phyloP scores from a whole-genome alignment of 169 alveolate species.

The Plasmodium adleri region DNA sequence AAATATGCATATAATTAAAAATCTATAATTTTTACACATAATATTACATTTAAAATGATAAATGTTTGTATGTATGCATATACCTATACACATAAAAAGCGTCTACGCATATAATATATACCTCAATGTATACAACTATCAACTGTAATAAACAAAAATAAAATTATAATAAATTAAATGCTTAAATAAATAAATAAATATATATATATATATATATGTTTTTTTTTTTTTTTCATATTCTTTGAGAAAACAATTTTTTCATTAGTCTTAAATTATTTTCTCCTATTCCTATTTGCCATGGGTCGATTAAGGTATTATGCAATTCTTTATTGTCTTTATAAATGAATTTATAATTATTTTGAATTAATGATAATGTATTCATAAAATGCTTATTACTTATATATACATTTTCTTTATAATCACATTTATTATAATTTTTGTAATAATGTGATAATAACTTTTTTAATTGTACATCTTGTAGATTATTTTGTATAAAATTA shows the following conservation, averaged over 20 bases:
- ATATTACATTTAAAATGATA: no score
- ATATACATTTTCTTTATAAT: not conserved
- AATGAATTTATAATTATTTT: constrained; percentile 16
- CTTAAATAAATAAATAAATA: no score
- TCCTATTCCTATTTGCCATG: constrained; percentile 42
- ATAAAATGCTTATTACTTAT: constrained; percentile 8
- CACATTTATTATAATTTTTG: not conserved
- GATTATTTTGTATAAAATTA: constrained; percentile 4
- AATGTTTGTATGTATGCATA: no score
- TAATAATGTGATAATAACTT: not conserved
- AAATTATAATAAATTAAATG: no score
- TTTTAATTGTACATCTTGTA: constrained; percentile 17
- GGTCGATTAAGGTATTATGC: constrained; percentile 21
- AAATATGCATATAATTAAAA: no score
- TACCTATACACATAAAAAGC: no score
- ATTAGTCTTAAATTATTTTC: not conserved
- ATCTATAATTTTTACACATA: no score
- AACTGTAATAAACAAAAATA: no score
- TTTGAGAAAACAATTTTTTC: not conserved
- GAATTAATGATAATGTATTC: constrained; percentile 3
- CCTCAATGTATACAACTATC: no score
- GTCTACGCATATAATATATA: no score
- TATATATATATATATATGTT: not conserved
- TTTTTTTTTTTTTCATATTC: constrained; percentile 4
- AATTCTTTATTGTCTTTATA: constrained; percentile 15